Evolutionary conservation across 345 rosid species (phyloP).

Genomic region (Ceriops decandra): DNA sequence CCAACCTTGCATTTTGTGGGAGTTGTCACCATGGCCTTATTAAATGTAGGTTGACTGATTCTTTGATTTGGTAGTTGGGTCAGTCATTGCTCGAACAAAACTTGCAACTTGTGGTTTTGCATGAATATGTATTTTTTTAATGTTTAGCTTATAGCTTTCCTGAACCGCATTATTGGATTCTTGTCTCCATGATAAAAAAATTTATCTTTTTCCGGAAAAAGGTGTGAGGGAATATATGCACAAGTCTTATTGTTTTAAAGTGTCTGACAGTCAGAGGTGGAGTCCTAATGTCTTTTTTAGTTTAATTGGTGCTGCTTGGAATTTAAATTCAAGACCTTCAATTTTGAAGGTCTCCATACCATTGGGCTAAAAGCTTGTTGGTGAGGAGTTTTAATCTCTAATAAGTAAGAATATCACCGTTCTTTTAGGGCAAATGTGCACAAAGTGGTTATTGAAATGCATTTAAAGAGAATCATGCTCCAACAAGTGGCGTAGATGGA

Average conservation of each 20-base stretch:
- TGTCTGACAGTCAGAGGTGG: conserved; percentile 34
- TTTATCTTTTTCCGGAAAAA: conserved; percentile 44
- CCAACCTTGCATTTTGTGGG: conserved; percentile 3
- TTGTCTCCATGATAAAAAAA: conserved; percentile 37
- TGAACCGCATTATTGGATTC: conserved; percentile 39
- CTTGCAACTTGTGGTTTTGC: conserved; percentile 29
- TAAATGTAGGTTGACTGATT: not conserved
- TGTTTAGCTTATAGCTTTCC: conserved; percentile 23
- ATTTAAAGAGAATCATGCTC: conserved; percentile 33
- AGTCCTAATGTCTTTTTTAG: conserved; percentile 12
- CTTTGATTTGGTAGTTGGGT: not conserved
- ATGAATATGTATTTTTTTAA: conserved; percentile 13
- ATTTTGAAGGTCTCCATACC: too few relatives aligned
- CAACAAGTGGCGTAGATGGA: conserved; percentile 12
- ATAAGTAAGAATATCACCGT: conserved; percentile 29
- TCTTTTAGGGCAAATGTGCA: conserved; percentile 29
- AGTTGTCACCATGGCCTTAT: not conserved
- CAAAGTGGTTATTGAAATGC: conserved; percentile 47
- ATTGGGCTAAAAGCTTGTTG: too few relatives aligned
- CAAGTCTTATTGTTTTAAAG: conserved; percentile 35
- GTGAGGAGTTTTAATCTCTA: conserved; percentile 26
- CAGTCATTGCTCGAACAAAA: conserved; percentile 11
- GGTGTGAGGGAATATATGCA: conserved; percentile 54
- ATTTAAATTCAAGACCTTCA: too few relatives aligned
- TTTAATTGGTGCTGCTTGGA: too few relatives aligned